phyloP scores from a whole-genome alignment of 441 rosid species.

The Biscutella laevigata region DNA sequence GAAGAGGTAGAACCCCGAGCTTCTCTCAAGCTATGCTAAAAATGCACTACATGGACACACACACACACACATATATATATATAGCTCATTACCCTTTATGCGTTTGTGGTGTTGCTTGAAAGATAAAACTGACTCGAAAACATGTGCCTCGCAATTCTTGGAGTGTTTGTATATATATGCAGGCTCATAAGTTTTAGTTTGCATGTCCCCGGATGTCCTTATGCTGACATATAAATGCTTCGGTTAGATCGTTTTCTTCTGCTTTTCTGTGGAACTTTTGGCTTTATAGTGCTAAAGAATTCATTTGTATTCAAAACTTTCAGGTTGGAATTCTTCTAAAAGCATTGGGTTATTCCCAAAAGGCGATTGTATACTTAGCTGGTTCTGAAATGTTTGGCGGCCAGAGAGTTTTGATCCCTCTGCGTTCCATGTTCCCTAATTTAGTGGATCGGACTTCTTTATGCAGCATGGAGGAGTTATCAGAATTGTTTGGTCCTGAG shows the following conservation, averaged over 20 bases:
- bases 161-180: background rate
- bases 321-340: conserved; percentile 93
- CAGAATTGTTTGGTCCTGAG: conserved; percentile 82
- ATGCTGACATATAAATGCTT: background rate
- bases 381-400: conserved; percentile 97
- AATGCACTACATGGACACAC: too few species aligned
- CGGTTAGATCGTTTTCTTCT: conserved; percentile 1
- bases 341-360: conserved; percentile 83
- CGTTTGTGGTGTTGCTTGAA: conserved; percentile 6
- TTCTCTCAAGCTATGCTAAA: conserved; percentile 12
- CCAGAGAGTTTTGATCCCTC: conserved; percentile 80
- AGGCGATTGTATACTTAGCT: conserved; percentile 77
- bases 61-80: too few species aligned
- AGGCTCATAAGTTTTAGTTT: background rate
- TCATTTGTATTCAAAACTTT: conserved; percentile 22
- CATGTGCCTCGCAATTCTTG: background rate
- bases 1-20: conserved; percentile 70
- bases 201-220: background rate
- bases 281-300: conserved; percentile 13
- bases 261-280: conserved; percentile 1
- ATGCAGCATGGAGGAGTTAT: conserved; percentile 65
- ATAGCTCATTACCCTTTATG: background rate
- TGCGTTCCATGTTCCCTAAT: conserved; percentile 85
- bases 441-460: conserved; percentile 69
- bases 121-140: conserved; percentile 6